Conservation (phyloP, 2,329 filamentous ascomycete genomes). For the Fusarium pininemorale region DNA sequence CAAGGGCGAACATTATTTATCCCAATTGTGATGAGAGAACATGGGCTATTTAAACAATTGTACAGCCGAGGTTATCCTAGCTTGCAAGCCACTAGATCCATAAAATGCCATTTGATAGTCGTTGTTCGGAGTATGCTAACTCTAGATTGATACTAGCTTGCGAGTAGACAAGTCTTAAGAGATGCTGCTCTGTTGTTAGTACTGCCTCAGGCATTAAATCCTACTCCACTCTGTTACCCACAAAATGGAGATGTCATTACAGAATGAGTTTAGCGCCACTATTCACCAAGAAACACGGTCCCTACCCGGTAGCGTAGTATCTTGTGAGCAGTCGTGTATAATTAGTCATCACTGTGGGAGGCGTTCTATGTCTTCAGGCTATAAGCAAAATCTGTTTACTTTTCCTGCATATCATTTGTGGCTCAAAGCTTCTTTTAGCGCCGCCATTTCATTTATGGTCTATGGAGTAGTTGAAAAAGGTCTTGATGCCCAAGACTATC, state of each 20-base stretch:
- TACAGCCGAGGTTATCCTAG: not conserved
- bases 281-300: not conserved
- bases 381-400: not conserved
- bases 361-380: not conserved
- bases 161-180: not conserved
- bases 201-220: not conserved
- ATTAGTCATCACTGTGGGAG: not conserved
- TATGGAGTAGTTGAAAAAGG: too few species aligned
- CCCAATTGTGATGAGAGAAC: accelerated
- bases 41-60: not conserved
- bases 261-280: not conserved
- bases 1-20: not conserved
- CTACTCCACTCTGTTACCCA: not conserved
- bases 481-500: too few species aligned
- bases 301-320: not conserved
- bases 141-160: not conserved
- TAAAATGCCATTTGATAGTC: not conserved
- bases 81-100: not conserved
- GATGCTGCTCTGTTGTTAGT: not conserved
- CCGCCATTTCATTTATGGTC: not conserved
- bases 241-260: not conserved
- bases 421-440: not conserved
- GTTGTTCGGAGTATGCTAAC: not conserved
- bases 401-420: accelerated
- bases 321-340: too few species aligned